Base-by-base conservation (phyloP, 345 rosid species). In the Raphanus raphanistrum region DNA sequence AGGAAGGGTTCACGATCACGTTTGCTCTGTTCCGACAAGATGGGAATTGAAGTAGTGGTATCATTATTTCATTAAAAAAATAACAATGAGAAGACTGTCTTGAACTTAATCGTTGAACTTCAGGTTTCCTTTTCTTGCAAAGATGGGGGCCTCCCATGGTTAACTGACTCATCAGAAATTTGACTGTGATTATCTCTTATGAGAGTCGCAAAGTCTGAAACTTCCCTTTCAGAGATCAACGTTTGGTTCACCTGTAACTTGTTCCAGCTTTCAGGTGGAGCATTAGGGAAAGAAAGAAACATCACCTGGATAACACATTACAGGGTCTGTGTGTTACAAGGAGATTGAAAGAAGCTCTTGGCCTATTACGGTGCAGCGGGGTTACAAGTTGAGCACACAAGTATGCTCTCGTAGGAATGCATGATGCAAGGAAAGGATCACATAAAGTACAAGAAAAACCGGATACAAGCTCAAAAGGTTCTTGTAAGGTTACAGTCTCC, bases 201-300 rank as follows among this genome's bases (percentile, higher is more conserved):
- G 73, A 61, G 25, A 4, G 16, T 72, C 4, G 45, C 0, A 48
- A 66, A 54, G 69, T 68, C 59, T 38, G 54, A 72, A 50, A 58
- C 68, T 73, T 78, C 55, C 1, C 6, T 4, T 25, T 36, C 0
- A 29, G 11, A 27, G 33, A 41, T 70, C 64, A 70, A 55, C 62
- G 6, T 69, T 54, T 73, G 61, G 66, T 55, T 63, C 73, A 70
- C 72, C 17, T 35, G 28, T 50, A 38, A 80, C 80, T 55, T 76
- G 81, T 85, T 86, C 73, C 88, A 88, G 97, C 81, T 85, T 88
- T 85, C 98, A 91, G 97, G 93, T 84, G 68, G 73, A 72, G 48
- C 71, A 48, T 66, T 76, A 10, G 60, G 82, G 83, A 16, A 79
- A 81, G 66, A 58, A 66, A 66, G 36, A 52, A 69, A 78, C 48